Conservation (phyloP, 2,329 filamentous ascomycete species). For the Monosporascus cannonballus region DNA sequence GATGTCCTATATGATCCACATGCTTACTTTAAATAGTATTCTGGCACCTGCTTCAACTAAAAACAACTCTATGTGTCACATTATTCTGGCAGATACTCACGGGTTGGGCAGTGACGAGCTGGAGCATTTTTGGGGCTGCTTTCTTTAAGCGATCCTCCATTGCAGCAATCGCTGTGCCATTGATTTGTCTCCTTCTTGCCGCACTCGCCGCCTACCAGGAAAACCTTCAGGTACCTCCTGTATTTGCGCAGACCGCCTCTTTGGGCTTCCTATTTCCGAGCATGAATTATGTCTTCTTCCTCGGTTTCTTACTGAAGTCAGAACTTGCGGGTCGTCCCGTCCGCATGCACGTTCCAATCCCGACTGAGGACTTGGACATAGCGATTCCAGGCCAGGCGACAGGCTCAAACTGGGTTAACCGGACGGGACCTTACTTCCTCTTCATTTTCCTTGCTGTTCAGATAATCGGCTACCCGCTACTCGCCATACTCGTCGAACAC, state of each 20-base stretch:
- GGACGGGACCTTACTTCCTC: slow-evolving; percentile 18
- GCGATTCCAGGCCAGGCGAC: background rate
- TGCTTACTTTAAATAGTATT: slow-evolving; percentile 41
- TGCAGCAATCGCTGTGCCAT: slow-evolving; percentile 25
- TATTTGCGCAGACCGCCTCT: slow-evolving; percentile 11
- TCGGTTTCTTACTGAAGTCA: slow-evolving; percentile 20
- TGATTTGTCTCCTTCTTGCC: slow-evolving; percentile 23
- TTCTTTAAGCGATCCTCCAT: slow-evolving; percentile 29
- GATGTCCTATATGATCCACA: background rate
- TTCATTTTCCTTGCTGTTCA: slow-evolving; percentile 27
- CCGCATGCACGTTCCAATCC: slow-evolving; percentile 9
- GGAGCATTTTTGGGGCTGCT: slow-evolving; percentile 50
- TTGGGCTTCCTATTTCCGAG: slow-evolving; percentile 24
- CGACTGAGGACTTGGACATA: background rate
- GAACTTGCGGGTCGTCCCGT: slow-evolving; percentile 13
- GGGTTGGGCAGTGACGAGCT: slow-evolving; percentile 52
- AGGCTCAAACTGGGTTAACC: slow-evolving; percentile 19
- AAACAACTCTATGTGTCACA: slow-evolving; percentile 23
- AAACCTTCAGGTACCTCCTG: slow-evolving; percentile 5
- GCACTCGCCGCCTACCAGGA: slow-evolving; percentile 12
- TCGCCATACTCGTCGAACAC: slow-evolving; percentile 27
- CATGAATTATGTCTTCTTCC: slow-evolving; percentile 27
- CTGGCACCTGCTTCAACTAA: slow-evolving; percentile 21
- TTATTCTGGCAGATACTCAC: slow-evolving; percentile 41
- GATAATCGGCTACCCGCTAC: slow-evolving; percentile 26